Evolutionary conservation across 2,329 filamentous ascomycete species (phyloP).

Genomic region (Drechslerella dactyloides): DNA sequence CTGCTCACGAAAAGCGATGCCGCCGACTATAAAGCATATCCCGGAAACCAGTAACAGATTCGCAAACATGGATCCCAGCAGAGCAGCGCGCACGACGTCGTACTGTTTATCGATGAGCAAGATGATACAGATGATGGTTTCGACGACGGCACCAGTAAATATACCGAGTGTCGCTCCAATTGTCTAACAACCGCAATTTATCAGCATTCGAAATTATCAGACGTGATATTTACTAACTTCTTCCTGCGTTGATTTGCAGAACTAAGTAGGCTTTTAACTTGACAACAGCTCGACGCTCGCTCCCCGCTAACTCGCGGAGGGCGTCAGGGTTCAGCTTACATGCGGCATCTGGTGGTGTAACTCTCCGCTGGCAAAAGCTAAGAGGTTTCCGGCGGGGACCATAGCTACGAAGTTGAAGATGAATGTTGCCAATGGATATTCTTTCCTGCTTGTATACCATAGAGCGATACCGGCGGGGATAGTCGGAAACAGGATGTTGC

Average conservation of each 20-base stretch:
- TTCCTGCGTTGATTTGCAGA: no score
- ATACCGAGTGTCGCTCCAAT: conserved; percentile 69
- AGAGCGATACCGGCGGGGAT: conserved; percentile 40
- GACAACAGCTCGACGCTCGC: background rate
- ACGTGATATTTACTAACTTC: no score
- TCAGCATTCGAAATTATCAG: background rate
- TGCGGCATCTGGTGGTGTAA: conserved; percentile 37
- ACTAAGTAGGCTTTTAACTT: no score
- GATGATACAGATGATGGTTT: conserved; percentile 82
- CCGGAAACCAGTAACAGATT: conserved; percentile 82
- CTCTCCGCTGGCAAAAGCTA: conserved; percentile 42
- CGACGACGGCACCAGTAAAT: conserved; percentile 74
- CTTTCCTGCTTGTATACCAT: conserved; percentile 24
- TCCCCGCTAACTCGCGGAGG: background rate
- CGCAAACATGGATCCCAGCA: conserved; percentile 80
- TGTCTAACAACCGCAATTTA: conserved; percentile 65
- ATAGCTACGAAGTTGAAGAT: conserved; percentile 47
- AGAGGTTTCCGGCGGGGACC: conserved; percentile 37
- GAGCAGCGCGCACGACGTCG: conserved; percentile 78
- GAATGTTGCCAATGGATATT: conserved; percentile 24
- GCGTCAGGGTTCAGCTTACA: conserved; percentile 8
- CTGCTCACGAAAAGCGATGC: conserved; percentile 60
- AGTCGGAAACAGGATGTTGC: conserved; percentile 29
- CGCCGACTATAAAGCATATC: conserved; percentile 78
- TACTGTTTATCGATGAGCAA: conserved; percentile 67